A percentile compares a stretch with the other conserved stretches of the same genome.
Conservation (phyloP, 768 basidiomycete genomes). For the Cubamyces sp. region DNA sequence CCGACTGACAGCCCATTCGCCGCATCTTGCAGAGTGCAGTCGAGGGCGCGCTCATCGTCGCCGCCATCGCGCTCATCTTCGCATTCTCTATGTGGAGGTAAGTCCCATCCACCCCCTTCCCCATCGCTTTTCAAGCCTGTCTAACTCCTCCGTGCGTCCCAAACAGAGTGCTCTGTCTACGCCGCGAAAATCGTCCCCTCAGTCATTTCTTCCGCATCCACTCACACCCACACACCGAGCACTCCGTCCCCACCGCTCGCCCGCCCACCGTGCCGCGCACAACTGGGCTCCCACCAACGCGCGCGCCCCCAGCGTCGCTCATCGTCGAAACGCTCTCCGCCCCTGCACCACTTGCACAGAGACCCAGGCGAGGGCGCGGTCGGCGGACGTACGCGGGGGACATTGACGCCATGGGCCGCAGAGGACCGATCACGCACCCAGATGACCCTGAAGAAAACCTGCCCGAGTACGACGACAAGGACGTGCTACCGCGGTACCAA, state of each 20-base stretch:
- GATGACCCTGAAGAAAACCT: conserved; percentile 21
- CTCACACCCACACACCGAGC: background rate
- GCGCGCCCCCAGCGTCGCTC: background rate
- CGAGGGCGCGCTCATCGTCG: conserved; percentile 22
- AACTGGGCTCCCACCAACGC: conserved; percentile 14
- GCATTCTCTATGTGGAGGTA: conserved; percentile 16
- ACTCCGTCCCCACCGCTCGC: background rate
- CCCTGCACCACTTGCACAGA: background rate
- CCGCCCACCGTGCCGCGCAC: conserved; percentile 21
- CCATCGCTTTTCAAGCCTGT: too few species aligned
- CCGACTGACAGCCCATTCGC: background rate
- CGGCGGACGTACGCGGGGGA: conserved; percentile 15
- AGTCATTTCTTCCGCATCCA: conserved; percentile 16
- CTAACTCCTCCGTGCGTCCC: background rate
- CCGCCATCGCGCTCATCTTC: conserved; percentile 7
- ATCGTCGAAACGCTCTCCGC: conserved; percentile 14
- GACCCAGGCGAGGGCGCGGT: background rate
- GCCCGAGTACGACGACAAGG: conserved; percentile 26
- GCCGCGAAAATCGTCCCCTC: conserved; percentile 9
- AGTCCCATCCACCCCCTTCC: background rate
- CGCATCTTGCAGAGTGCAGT: conserved; percentile 10
- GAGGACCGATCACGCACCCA: conserved; percentile 14
- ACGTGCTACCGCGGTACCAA: conserved; percentile 24
- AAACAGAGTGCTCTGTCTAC: conserved; percentile 8
- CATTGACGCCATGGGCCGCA: conserved; percentile 13